A percentile compares a stretch with the other conserved stretches of the same genome.
Evolutionary conservation across 441 rosid species (phyloP).

Genomic region (Gossypium aridum): DNA sequence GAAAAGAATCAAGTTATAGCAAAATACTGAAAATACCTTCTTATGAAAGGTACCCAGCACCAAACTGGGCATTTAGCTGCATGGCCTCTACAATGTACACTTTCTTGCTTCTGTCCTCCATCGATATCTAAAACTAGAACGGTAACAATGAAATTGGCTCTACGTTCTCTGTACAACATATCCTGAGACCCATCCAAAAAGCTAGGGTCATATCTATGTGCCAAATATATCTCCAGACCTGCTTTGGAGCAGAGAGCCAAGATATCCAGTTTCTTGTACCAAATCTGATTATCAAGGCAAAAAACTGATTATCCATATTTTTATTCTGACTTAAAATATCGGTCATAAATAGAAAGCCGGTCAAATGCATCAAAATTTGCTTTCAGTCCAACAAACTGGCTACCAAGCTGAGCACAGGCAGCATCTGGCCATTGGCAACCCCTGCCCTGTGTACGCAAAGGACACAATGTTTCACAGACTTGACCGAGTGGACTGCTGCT

Average conservation of each 20-base stretch:
- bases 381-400: slow-evolving; percentile 80
- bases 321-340: slow-evolving; percentile 65
- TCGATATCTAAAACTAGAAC: slow-evolving; percentile 10
- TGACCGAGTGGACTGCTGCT: slow-evolving; percentile 31
- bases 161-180: slow-evolving; percentile 22
- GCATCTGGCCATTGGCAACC: slow-evolving; percentile 93
- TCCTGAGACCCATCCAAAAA: slow-evolving; percentile 19
- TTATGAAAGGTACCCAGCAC: neutral
- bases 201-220: slow-evolving; percentile 18
- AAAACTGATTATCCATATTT: slow-evolving; percentile 5
- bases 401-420: slow-evolving; percentile 76
- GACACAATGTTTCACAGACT: slow-evolving; percentile 75
- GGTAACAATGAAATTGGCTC: slow-evolving; percentile 17
- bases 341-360: slow-evolving; percentile 61
- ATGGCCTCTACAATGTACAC: slow-evolving; percentile 2
- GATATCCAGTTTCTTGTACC: neutral
- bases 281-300: neutral
- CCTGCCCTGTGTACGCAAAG: slow-evolving; percentile 64
- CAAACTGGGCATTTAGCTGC: neutral
- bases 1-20: slow-evolving; percentile 9
- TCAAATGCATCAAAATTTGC: slow-evolving; percentile 93
- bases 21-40: neutral
- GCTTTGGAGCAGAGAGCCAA: neutral
- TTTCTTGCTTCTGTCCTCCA: slow-evolving; percentile 6
- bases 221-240: neutral